A percentile compares a stretch with the other conserved stretches of the same genome.
Conservation (phyloP, 164 flowering plant genomes). For the Sedum album region DNA sequence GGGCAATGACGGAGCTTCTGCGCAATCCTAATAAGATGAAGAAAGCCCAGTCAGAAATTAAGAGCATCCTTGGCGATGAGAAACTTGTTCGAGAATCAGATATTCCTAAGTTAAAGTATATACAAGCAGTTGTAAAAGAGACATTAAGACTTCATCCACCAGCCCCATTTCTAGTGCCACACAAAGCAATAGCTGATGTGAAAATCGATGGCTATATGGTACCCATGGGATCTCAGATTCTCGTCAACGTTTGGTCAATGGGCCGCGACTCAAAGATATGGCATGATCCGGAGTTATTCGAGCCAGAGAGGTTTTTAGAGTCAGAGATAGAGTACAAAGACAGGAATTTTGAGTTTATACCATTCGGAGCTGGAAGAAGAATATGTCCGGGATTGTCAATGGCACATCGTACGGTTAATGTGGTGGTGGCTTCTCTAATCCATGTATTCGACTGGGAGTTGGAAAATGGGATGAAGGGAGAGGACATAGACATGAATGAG, state of each 20-base stretch:
- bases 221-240: not conserved
- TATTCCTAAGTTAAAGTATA: constrained; percentile 3
- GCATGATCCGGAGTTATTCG: not conserved
- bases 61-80: not conserved
- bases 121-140: constrained; percentile 10
- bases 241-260: constrained; percentile 11
- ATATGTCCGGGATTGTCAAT: constrained; percentile 5
- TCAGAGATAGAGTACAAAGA: constrained; percentile 8
- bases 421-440: constrained; percentile 9
- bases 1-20: constrained; percentile 14
- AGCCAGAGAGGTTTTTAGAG: constrained; percentile 10
- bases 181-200: not conserved
- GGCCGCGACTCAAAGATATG: constrained; percentile 7
- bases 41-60: constrained; percentile 8
- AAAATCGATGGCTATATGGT: constrained; percentile 7
- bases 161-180: constrained; percentile 8
- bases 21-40: constrained; percentile 7
- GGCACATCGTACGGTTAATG: not conserved
- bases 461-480: constrained; percentile 7
- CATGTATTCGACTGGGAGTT: constrained; percentile 20
- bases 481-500: constrained; percentile 15
- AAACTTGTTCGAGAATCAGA: constrained; percentile 8
- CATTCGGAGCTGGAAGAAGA: constrained; percentile 9
- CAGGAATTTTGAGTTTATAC: constrained; percentile 2
- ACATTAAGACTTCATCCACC: constrained; percentile 10